Evolutionary conservation across 2,329 filamentous ascomycete genomes (phyloP).

Genomic region (Nemania diffusa): DNA sequence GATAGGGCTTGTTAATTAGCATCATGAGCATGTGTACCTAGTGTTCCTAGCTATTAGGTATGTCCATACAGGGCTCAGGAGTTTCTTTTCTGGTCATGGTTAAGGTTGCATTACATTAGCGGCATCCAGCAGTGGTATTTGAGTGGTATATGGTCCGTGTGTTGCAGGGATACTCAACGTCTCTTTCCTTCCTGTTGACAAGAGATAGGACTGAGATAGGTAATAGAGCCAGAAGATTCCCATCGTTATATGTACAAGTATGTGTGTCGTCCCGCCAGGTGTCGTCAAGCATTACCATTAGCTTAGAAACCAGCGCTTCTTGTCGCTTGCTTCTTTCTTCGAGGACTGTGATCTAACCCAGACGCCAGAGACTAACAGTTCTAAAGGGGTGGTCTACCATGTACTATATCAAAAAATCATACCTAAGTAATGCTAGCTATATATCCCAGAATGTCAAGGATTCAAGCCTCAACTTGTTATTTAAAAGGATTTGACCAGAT

Average conservation of each 20-base stretch:
- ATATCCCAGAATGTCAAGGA: background rate
- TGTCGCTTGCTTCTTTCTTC: background rate
- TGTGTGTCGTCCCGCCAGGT: background rate
- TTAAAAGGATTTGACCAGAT: background rate
- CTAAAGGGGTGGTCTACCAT: background rate
- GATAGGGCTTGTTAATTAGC: background rate
- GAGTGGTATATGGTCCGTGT: conserved; percentile 27
- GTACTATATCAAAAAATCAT: background rate
- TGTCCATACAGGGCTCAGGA: background rate
- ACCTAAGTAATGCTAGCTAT: background rate
- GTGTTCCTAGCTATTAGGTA: too few species aligned
- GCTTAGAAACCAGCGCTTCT: background rate
- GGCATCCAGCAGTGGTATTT: conserved; percentile 6
- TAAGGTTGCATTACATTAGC: conserved; percentile 28
- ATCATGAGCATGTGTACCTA: background rate
- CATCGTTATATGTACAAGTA: background rate
- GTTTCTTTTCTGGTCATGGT: background rate
- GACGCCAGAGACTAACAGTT: background rate
- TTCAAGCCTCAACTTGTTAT: background rate
- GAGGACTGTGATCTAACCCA: background rate
- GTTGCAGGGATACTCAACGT: conserved; percentile 24
- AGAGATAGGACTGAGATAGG: conserved; percentile 8
- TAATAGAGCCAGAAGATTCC: conserved; percentile 8
- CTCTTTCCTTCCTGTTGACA: conserved; percentile 8
- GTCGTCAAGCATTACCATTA: background rate